These are phyloP conservation scores for Oryza punctata DNA, from an alignment of 176 grass and related monocot species.

Conservation along the genomic window DNA sequence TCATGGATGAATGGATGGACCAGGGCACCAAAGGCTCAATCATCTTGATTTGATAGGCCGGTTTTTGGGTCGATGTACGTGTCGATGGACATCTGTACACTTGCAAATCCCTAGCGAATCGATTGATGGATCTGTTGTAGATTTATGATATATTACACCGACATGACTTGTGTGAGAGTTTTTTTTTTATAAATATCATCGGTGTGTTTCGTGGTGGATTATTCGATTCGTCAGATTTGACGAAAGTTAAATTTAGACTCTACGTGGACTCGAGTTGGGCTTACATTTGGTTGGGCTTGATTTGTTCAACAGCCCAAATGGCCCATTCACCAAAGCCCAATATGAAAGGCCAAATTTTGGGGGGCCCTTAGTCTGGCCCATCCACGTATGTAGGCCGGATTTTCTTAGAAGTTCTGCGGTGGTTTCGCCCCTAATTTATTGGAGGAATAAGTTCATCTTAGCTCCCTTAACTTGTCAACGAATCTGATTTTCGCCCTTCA, in stretches of 20 bases:
- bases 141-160: background rate
- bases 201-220: too few relatives aligned
- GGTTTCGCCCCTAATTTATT: too few relatives aligned
- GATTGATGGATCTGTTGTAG: background rate
- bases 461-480: too few relatives aligned
- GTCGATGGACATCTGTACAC: background rate
- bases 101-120: background rate
- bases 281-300: background rate
- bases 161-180: background rate
- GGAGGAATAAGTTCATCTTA: too few relatives aligned
- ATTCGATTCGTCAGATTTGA: background rate
- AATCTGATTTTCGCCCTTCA: too few relatives aligned
- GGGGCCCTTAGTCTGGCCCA: too few relatives aligned
- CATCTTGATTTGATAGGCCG: conserved; percentile 24
- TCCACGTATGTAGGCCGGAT: too few relatives aligned
- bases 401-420: too few relatives aligned
- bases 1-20: background rate
- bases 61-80: background rate
- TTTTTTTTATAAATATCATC: background rate
- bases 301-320: background rate
- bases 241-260: background rate
- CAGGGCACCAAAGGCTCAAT: background rate
- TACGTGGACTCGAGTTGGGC: background rate
- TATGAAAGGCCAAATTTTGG: too few relatives aligned
- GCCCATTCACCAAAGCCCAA: too few relatives aligned